Percentiles rank a stretch among this genome's conserved stretches.
Evolutionary conservation across 2,329 filamentous ascomycete genomes (phyloP).

Genomic region (Allantophomopsis lycopodina): DNA sequence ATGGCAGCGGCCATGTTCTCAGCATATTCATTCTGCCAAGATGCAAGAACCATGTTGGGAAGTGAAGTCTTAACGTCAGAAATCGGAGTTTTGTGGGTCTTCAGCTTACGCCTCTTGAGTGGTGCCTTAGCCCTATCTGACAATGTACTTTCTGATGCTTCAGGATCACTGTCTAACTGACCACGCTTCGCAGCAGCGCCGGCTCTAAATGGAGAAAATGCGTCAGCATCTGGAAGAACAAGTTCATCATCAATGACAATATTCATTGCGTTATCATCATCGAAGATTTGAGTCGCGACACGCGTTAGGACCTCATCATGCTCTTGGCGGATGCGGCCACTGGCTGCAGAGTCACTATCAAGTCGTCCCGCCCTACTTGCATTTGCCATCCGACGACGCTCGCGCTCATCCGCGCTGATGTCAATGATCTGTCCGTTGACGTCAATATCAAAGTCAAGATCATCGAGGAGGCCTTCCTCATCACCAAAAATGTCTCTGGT

Average conservation of each 20-base stretch:
- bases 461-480: constrained; percentile 28
- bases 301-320: constrained; percentile 23
- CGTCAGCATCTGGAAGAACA: constrained; percentile 14
- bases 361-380: constrained; percentile 3
- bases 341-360: constrained; percentile 21
- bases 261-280: constrained; percentile 9
- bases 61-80: constrained; percentile 36
- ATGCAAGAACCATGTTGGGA: constrained; percentile 36
- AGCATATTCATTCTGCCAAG: constrained; percentile 45
- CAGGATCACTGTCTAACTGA: constrained; percentile 12
- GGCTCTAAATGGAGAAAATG: constrained; percentile 14
- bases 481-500: constrained; percentile 14
- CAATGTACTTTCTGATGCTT: constrained; percentile 14
- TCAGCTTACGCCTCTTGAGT: constrained; percentile 13
- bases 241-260: constrained; percentile 17
- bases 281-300: constrained; percentile 15
- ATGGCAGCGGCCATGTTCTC: constrained; percentile 40
- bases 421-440: constrained; percentile 45
- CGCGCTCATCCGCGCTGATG: constrained; percentile 15
- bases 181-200: constrained; percentile 9
- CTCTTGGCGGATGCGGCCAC: constrained; percentile 24
- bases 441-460: constrained; percentile 47
- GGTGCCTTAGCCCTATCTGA: constrained; percentile 25
- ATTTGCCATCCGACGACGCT: constrained; percentile 5
- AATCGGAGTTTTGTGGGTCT: constrained; percentile 22